Evolutionary conservation across 371 early-diverging fungal genomes (phyloP).

Genomic region (Syncephalastrum sp.): DNA sequence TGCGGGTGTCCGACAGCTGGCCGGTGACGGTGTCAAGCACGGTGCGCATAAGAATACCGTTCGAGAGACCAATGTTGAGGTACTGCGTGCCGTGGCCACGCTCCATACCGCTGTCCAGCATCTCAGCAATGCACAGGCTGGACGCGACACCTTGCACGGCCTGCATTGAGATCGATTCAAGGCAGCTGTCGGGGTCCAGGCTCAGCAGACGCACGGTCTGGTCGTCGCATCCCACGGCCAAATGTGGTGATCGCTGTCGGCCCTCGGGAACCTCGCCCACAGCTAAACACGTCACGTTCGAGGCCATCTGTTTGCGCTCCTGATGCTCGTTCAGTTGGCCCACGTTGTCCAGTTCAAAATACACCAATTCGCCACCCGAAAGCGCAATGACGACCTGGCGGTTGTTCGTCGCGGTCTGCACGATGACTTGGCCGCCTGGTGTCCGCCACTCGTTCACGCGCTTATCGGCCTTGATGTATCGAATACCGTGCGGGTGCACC

Average conservation of each 20-base stretch:
- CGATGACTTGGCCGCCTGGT: conserved; percentile 71
- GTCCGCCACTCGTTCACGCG: conserved; percentile 95
- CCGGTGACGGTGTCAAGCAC: conserved; percentile 84
- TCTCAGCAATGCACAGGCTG: conserved; percentile 70
- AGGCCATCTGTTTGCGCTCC: conserved; percentile 72
- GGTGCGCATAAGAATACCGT: conserved; percentile 89
- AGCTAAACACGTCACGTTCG: conserved; percentile 73
- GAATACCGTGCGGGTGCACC: conserved; percentile 83
- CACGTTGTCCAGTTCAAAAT: conserved; percentile 89
- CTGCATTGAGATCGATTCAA: conserved; percentile 84
- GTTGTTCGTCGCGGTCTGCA: conserved; percentile 79
- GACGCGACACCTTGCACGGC: conserved; percentile 58
- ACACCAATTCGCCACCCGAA: conserved; percentile 82
- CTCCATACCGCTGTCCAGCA: conserved; percentile 68
- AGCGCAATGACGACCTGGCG: conserved; percentile 86
- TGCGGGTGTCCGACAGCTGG: conserved; percentile 81
- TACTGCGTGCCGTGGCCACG: conserved; percentile 69
- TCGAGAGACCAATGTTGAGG: conserved; percentile 86
- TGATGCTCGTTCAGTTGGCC: conserved; percentile 89
- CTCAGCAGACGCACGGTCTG: conserved; percentile 88
- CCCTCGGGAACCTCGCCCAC: conserved; percentile 84
- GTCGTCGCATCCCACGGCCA: conserved; percentile 93
- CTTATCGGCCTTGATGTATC: conserved; percentile 83
- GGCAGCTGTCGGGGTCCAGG: conserved; percentile 77
- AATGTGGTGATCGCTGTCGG: conserved; percentile 73